These are phyloP conservation scores for Tuber indicum DNA, from an alignment of 495 filamentous ascomycete genomes.

Conservation along the genomic window DNA sequence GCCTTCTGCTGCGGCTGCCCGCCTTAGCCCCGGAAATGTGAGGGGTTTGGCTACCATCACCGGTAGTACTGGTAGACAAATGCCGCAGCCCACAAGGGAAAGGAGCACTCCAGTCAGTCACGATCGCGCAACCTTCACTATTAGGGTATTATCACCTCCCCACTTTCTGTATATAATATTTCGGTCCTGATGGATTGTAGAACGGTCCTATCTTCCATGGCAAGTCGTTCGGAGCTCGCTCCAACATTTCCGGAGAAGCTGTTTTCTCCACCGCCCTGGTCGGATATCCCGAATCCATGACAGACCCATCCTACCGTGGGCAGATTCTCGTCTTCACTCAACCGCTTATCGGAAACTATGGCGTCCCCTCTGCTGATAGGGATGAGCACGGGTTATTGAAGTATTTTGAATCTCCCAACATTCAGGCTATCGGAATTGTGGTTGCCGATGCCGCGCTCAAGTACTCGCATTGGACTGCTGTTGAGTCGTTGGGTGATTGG, in stretches of 20 bases:
- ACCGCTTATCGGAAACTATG: conserved; percentile 98
- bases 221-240: conserved; percentile 87
- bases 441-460: conserved; percentile 88
- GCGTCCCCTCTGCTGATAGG: conserved; percentile 65
- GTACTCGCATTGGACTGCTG: conserved; percentile 98
- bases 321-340: conserved; percentile 98
- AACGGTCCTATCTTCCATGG: conserved; percentile 85
- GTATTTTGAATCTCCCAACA: conserved; percentile 93
- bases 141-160: conserved; percentile 55
- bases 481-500: conserved; percentile 88
- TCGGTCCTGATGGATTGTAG: conserved; percentile 45
- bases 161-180: background rate
- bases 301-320: conserved; percentile 96
- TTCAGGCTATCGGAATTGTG: conserved; percentile 91
- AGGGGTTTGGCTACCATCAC: conserved; percentile 66
- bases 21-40: conserved; percentile 45
- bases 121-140: conserved; percentile 88
- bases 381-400: conserved; percentile 74
- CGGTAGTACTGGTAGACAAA: conserved; percentile 59
- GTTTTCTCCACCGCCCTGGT: conserved; percentile 68
- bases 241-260: conserved; percentile 87
- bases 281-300: conserved; percentile 96
- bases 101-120: conserved; percentile 52
- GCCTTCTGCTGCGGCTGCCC: conserved; percentile 16
- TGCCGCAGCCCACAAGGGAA: conserved; percentile 43